A percentile compares a stretch with the other conserved stretches of the same genome.
These are phyloP conservation scores for Cordyceps cateniannulata DNA, from an alignment of 2,329 filamentous ascomycete genomes.

Conservation along the genomic window DNA sequence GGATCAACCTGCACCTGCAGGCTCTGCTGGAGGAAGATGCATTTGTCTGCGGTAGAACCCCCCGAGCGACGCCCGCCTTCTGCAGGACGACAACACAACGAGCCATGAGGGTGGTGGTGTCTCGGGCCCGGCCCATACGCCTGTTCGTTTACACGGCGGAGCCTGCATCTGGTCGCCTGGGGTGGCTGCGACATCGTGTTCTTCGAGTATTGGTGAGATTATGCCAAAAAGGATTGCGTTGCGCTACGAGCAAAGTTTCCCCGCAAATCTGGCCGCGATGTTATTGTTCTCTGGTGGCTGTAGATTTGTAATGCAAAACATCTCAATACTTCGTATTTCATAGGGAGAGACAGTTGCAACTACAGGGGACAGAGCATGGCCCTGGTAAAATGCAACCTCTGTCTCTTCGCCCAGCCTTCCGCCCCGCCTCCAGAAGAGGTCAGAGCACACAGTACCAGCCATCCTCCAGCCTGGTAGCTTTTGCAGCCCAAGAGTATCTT, in stretches of 20 bases:
- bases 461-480: background rate
- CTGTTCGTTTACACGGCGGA: conserved; percentile 1
- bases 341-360: background rate
- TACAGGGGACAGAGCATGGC: background rate
- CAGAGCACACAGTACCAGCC: conserved; percentile 6
- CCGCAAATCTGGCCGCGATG: background rate
- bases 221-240: too few relatives aligned
- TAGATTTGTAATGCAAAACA: background rate
- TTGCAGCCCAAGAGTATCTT: background rate
- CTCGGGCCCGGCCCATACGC: background rate
- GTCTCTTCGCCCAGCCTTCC: background rate
- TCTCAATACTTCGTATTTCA: background rate
- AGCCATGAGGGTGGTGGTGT: background rate
- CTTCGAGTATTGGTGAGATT: background rate
- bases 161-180: background rate
- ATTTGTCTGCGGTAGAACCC: background rate
- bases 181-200: background rate
- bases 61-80: too few relatives aligned
- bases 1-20: background rate
- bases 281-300: background rate
- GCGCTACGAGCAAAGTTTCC: background rate
- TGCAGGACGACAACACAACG: background rate
- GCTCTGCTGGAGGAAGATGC: background rate
- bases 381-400: background rate
- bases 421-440: conserved; percentile 3